Conservation (phyloP, 768 basidiomycete genomes). For the Suillus brevipes region DNA sequence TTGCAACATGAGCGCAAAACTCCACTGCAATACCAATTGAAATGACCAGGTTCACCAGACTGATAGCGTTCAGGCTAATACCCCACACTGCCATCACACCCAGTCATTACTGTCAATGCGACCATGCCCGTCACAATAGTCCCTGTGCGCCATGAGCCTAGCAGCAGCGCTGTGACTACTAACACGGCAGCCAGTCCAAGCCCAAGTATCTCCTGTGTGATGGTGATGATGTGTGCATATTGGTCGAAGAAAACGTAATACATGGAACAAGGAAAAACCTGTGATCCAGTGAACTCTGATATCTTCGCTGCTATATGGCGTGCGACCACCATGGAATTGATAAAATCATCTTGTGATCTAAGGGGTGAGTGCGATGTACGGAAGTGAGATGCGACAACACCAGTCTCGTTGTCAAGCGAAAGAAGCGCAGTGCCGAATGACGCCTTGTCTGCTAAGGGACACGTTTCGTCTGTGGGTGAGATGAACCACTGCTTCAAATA, state of each 20-base stretch:
- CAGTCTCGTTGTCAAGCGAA: conserved; percentile 53
- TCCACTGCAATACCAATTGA: conserved; percentile 96
- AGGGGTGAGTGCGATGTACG: conserved; percentile 91
- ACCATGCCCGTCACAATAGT: conserved; percentile 86
- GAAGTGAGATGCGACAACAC: conserved; percentile 86
- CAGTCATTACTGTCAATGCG: conserved; percentile 76
- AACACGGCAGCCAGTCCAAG: conserved; percentile 86
- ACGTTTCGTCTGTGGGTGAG: conserved; percentile 85
- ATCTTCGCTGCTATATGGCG: conserved; percentile 88
- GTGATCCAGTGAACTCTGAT: conserved; percentile 65
- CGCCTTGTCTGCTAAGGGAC: conserved; percentile 88
- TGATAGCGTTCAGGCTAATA: conserved; percentile 91
- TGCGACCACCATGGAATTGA: conserved; percentile 87
- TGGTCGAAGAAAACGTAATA: conserved; percentile 99
- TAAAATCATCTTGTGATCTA: conserved; percentile 86
- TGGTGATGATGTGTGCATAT: conserved; percentile 84
- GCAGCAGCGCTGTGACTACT: conserved; percentile 77
- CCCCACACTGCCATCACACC: conserved; percentile 94
- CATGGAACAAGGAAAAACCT: conserved; percentile 93
- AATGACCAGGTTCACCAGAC: conserved; percentile 94
- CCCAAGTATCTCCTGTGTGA: conserved; percentile 86
- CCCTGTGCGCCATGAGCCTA: conserved; percentile 93
- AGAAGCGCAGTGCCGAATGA: conserved; percentile 85
- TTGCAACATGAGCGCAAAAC: conserved; percentile 93
- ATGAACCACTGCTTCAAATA: conserved; percentile 88